Evolutionary conservation across 345 rosid genomes (phyloP).

Genomic region (Eucalyptus coolabah): DNA sequence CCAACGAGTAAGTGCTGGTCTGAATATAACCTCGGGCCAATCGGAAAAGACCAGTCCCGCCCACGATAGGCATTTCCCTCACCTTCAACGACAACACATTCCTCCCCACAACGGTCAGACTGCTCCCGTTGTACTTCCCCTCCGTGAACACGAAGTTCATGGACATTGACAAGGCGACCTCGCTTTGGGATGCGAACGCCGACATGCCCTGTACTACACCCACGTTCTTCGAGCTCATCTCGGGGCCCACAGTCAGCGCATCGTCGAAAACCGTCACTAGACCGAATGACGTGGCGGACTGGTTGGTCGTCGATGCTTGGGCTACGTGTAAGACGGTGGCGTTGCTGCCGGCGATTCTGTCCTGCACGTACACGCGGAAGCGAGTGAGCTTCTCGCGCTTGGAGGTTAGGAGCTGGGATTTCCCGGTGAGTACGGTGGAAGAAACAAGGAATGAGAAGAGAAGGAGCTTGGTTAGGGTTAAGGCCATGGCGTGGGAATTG

Average conservation of each 20-base stretch:
- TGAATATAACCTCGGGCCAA: background rate
- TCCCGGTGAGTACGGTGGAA: background rate
- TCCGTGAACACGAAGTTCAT: background rate
- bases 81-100: background rate
- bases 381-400: background rate
- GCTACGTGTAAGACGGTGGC: background rate
- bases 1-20: background rate
- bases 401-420: background rate
- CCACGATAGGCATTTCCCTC: background rate
- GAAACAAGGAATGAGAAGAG: background rate
- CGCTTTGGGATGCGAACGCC: background rate
- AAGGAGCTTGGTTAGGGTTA: background rate
- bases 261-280: background rate
- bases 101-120: background rate
- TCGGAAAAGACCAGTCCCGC: background rate
- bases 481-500: background rate
- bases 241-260: background rate
- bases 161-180: background rate
- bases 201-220: background rate
- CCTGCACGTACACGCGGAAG: background rate
- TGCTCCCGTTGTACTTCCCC: background rate
- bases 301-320: background rate
- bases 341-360: background rate
- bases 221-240: background rate
- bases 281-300: background rate